Base-by-base conservation (phyloP, 2,329 filamentous ascomycete species). In the Nemania abortiva region DNA sequence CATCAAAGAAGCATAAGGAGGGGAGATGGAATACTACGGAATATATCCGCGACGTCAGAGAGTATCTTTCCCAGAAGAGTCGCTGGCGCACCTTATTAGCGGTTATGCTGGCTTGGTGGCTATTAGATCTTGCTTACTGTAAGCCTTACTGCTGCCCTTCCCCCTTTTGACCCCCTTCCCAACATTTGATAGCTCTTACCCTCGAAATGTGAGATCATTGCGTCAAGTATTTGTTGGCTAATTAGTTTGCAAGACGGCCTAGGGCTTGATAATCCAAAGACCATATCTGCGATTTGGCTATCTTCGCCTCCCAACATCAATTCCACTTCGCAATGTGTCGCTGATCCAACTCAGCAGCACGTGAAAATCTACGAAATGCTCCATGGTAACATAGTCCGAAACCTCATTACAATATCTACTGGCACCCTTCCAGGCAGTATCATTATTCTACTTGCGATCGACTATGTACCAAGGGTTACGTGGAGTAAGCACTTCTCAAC, bases 91-190 rank as follows among this genome's bases (percentile, higher is more conserved):
- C 66, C 37, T 74, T 76, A n/a, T 60, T 76, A 50, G 74, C 74
- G 6, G 84, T 83, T 0, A 81, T 82, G 6, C 60, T 81, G 29
- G 77, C 79, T 34, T 85, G 83, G 84, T 78, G 83, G 29, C 74
- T 85, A 0, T 77, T 85, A 29, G 83, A 84, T 60, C 68, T 84
- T 63, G 81, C 82, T 0, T 84, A 83, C 65, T 84, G 65, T 68
- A 55, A 64, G 65, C 10, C 45, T 27, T 18, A 5, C n/a, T 15
- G 11, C 24, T 49, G 45, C 15, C 24, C 9, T 53, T 53, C 22
- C 18, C 50, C 10, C 15, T n/a, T n/a, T n/a, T n/a, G n/a, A 9
- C 27, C 10, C 3, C 10, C 37, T 34, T 13, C 37, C 10, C 37
- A 6, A 42, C 37, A 13, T 42, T 42, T 42, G 18, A 49, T 3